Base-by-base conservation (phyloP, 768 basidiomycete species). In the Pleurotus eryngii region DNA sequence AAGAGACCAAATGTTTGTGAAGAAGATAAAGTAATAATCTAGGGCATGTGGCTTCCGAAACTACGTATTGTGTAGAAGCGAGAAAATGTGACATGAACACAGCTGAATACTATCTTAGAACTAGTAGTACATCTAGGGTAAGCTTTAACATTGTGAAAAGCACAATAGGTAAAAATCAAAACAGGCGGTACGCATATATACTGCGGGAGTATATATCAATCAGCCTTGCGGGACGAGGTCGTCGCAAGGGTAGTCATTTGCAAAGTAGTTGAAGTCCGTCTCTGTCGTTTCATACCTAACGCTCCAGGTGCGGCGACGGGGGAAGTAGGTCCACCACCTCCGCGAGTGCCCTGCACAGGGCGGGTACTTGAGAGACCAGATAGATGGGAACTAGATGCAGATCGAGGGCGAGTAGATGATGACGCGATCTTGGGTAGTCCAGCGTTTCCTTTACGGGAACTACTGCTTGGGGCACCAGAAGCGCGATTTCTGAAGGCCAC, bases 351-450 rank as follows among this genome's bases (percentile, higher is more conserved):
- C 20, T 78, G 70, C n/a, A 70, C 68, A 20, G 72, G 62, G 15
- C 78, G 74, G 6, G 77, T 67, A 47, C 75, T 70, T 1, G 78
- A 64, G 47, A 81, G 66, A 12, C 80, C 79, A 26, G 77, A 74
- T 27, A 83, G 74, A 47, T 82, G 64, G 12, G 81, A 79, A 64
- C 80, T 84, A 38, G 85, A 89, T 37, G 59, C 87, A 17, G 89
- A 85, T 50, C 90, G 81, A 22, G 90, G 90, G 58, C 90, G 80
- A 42, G 83, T 83, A 18, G 84, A 82, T 4, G 87, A 86, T 12
- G 87, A 83, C 1, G 90, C 89, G 43, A 92, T 74, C 75, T 92
- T 92, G 20, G 90, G 87, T 56, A 90, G 69, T 5, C 74, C 71
- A 20, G 81, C 71, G n/a, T 74, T 68, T 17, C 78, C 79, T 73